These are phyloP conservation scores for Solanum rostratum DNA, from an alignment of 257 asterid genomes.

Conservation along the genomic window DNA sequence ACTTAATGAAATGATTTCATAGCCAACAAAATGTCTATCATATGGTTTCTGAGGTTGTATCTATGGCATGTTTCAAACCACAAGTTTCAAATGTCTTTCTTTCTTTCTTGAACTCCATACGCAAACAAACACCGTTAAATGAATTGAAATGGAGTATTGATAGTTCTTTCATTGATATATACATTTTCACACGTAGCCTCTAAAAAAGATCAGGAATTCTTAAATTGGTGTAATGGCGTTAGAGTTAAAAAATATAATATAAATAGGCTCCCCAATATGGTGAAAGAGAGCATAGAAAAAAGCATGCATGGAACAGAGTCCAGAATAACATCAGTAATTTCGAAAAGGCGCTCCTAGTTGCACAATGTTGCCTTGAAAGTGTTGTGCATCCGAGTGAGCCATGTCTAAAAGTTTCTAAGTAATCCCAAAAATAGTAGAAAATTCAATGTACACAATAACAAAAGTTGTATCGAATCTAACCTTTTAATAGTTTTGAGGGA, in stretches of 20 bases:
- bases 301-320: neutral
- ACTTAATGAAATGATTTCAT: neutral
- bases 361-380: neutral
- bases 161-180: neutral
- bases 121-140: neutral
- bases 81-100: neutral
- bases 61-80: neutral
- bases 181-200: neutral
- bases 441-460: neutral
- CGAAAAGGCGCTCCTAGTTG: neutral
- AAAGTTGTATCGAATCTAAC: constrained; percentile 16
- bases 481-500: constrained; percentile 40
- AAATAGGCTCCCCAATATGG: neutral
- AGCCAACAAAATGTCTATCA: neutral
- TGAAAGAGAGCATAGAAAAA: neutral
- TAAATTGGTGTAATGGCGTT: neutral
- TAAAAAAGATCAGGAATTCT: neutral
- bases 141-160: neutral
- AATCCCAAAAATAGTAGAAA: neutral
- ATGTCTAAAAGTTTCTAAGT: neutral
- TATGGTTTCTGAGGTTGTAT: neutral
- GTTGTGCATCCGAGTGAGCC: neutral
- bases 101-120: neutral
- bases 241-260: neutral
- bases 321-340: neutral